These are phyloP conservation scores for Anthracocystis setariae DNA, from an alignment of 1,284 basidiomycete species.

Conservation along the genomic window DNA sequence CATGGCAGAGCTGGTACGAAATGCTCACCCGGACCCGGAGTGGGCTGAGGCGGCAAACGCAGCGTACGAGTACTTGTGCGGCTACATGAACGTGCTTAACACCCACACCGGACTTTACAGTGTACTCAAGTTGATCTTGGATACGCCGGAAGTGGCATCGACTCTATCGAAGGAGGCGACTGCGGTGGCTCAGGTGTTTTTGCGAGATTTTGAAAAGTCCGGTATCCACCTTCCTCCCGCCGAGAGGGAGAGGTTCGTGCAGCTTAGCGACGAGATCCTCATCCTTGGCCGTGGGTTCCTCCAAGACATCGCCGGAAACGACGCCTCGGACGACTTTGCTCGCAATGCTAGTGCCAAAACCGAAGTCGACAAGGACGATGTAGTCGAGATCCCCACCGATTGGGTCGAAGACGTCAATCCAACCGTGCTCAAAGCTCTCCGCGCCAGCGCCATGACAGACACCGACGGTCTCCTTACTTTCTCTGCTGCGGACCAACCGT, in stretches of 20 bases:
- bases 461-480: slow-evolving; percentile 36
- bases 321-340: slow-evolving; percentile 45
- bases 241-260: slow-evolving; percentile 83
- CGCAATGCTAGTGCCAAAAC: slow-evolving; percentile 30
- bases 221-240: slow-evolving; percentile 87
- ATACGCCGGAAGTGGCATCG: slow-evolving; percentile 61
- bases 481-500: slow-evolving; percentile 70
- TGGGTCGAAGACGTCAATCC: slow-evolving; percentile 51
- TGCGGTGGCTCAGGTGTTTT: slow-evolving; percentile 87
- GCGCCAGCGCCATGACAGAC: slow-evolving; percentile 18
- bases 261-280: slow-evolving; percentile 90
- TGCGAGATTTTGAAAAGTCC: slow-evolving; percentile 96
- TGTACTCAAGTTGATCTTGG: slow-evolving; percentile 68
- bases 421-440: slow-evolving; percentile 27
- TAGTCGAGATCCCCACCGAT: slow-evolving; percentile 41
- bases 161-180: slow-evolving; percentile 65
- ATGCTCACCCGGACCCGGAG: slow-evolving; percentile 84
- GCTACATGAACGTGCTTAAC: slow-evolving; percentile 97
- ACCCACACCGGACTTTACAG: slow-evolving; percentile 88
- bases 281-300: slow-evolving; percentile 87
- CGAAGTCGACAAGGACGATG: slow-evolving; percentile 17
- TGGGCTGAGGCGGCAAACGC: slow-evolving; percentile 87
- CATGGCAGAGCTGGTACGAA: slow-evolving; percentile 90
- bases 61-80: slow-evolving; percentile 90
- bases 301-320: slow-evolving; percentile 67